Percentiles rank a stretch among this genome's conserved stretches.
Evolutionary conservation across 768 basidiomycete species (phyloP).

Genomic region (Amanita polypyramis): DNA sequence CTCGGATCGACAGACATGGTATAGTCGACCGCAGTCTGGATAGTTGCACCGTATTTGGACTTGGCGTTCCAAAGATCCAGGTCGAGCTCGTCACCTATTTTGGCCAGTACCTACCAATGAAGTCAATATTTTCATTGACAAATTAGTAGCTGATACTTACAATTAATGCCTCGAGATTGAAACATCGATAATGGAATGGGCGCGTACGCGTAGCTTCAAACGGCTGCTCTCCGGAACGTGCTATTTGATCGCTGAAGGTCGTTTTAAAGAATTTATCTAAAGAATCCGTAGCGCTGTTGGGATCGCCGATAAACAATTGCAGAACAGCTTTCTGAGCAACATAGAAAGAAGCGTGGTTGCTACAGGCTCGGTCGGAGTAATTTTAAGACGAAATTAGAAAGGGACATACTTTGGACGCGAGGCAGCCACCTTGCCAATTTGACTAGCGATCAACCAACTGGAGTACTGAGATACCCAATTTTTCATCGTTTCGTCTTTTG

Average conservation of each 20-base stretch:
- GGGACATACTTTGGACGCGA: conserved; percentile 36
- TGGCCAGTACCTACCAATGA: conserved; percentile 33
- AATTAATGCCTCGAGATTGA: conserved; percentile 62
- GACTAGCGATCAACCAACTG: conserved; percentile 40
- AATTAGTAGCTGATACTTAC: conserved; percentile 23
- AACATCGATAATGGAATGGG: conserved; percentile 58
- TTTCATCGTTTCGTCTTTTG: conserved; percentile 36
- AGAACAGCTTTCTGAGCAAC: conserved; percentile 47
- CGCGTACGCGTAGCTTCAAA: conserved; percentile 49
- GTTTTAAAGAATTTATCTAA: conserved; percentile 39
- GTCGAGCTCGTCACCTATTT: conserved; percentile 42
- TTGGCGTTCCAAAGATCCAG: conserved; percentile 41
- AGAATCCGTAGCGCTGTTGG: conserved; percentile 33
- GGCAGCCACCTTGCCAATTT: conserved; percentile 37
- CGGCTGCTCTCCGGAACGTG: conserved; percentile 51
- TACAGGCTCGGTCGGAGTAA: conserved; percentile 14
- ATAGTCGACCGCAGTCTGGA: conserved; percentile 49
- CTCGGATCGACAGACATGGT: conserved; percentile 35
- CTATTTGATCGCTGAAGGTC: conserved; percentile 43
- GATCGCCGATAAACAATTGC: conserved; percentile 42
- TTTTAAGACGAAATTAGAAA: neutral
- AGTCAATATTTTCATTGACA: conserved; percentile 11
- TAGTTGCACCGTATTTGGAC: conserved; percentile 40
- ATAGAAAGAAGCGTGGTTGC: conserved; percentile 62
- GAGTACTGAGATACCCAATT: conserved; percentile 44